Percentiles rank a stretch among this genome's conserved stretches.
These are phyloP conservation scores for Aegilops bicornis DNA, from an alignment of 176 grass and related monocot genomes.

Conservation along the genomic window DNA sequence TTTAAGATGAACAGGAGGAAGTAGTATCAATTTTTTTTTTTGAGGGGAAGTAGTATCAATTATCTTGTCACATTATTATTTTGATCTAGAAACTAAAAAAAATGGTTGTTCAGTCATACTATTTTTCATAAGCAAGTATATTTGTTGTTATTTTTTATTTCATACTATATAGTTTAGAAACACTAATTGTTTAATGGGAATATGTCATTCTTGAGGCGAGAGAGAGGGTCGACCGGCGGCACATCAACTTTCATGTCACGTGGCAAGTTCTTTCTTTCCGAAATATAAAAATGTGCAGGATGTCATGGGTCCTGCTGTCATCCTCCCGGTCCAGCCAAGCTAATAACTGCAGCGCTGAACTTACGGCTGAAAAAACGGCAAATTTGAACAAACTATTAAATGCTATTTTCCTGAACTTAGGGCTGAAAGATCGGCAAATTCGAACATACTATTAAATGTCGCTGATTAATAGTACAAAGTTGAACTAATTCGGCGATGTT, in stretches of 20 bases:
- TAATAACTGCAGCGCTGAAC: not conserved
- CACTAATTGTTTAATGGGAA: not conserved
- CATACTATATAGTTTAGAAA: not conserved
- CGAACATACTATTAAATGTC: too few relatives aligned
- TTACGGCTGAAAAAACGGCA: too few relatives aligned
- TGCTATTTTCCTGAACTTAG: too few relatives aligned
- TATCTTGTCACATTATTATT: not conserved
- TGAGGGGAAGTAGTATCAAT: too few relatives aligned
- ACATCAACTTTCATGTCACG: too few relatives aligned
- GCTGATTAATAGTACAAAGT: too few relatives aligned
- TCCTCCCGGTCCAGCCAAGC: not conserved
- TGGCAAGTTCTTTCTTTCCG: not conserved
- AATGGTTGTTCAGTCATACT: too few relatives aligned
- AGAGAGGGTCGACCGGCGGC: not conserved
- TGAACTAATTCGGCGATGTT: too few relatives aligned
- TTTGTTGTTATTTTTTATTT: not conserved
- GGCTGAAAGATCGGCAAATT: too few relatives aligned
- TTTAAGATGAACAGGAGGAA: not conserved
- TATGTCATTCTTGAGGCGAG: not conserved
- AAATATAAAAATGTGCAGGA: not conserved
- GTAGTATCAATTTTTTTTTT: not conserved
- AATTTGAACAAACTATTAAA: too few relatives aligned
- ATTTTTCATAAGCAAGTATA: too few relatives aligned
- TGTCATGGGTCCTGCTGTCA: slow-evolving; percentile 6
- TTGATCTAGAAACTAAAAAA: too few relatives aligned